These are phyloP conservation scores for Terfezia boudieri DNA, from an alignment of 495 filamentous ascomycete species.

Conservation along the genomic window DNA sequence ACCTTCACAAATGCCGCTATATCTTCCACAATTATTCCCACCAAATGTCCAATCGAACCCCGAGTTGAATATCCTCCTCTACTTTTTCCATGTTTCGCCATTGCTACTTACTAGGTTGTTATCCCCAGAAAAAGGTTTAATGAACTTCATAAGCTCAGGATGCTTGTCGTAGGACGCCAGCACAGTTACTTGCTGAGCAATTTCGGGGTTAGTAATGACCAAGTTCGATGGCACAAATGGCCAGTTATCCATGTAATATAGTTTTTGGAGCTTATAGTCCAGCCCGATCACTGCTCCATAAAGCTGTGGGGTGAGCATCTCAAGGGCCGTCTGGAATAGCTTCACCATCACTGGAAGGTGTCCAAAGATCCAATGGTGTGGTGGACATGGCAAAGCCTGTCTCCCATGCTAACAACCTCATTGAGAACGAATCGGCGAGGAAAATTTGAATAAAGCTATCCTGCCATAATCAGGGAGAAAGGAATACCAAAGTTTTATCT, in stretches of 20 bases:
- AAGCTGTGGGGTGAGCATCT: slow-evolving; percentile 3
- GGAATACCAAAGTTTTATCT: no score
- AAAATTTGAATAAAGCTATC: not conserved
- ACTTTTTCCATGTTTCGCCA: slow-evolving; percentile 24
- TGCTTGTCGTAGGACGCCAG: slow-evolving; percentile 21
- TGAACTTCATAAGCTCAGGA: slow-evolving; percentile 16
- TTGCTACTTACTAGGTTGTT: slow-evolving; percentile 5
- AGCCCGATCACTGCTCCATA: slow-evolving; percentile 8
- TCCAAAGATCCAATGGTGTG: slow-evolving; percentile 23
- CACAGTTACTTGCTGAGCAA: slow-evolving; percentile 20
- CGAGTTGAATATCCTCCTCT: slow-evolving; percentile 25
- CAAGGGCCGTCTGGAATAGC: slow-evolving; percentile 8
- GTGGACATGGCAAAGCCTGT: slow-evolving; percentile 16
- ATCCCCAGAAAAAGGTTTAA: slow-evolving; percentile 2
- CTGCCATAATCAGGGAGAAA: no score
- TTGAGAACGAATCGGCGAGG: not conserved
- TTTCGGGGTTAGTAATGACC: slow-evolving; percentile 19
- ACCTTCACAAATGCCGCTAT: slow-evolving; percentile 24
- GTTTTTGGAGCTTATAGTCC: slow-evolving; percentile 9
- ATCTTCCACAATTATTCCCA: slow-evolving; percentile 25
- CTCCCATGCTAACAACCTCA: not conserved
- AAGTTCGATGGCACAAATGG: slow-evolving; percentile 22
- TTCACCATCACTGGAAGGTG: slow-evolving; percentile 18
- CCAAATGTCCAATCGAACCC: slow-evolving; percentile 25
- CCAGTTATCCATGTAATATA: slow-evolving; percentile 28